Base-by-base conservation (phyloP, 345 rosid species). In the Brassica napus region DNA sequence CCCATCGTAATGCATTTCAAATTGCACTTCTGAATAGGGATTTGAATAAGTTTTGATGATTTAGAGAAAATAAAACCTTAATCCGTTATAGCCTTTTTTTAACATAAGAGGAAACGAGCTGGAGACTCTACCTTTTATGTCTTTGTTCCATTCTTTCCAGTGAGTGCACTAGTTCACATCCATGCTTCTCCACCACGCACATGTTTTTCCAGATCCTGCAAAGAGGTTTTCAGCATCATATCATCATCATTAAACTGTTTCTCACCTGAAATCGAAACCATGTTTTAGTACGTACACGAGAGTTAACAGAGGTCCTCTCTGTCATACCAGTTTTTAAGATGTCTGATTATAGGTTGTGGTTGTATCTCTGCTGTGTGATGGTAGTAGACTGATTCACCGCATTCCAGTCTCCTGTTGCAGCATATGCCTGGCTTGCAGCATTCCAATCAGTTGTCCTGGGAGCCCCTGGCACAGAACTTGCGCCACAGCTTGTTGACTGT, bases 391-490 rank as follows among this genome's bases (percentile, higher is more conserved):
- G 80, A 66, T 81, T 64, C 63, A 65, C 63, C 52, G 21, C 67
- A 63, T 37, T 74, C 79, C 83, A 74, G 6, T 80, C 76, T 78
- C 60, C 77, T 57, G 73, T 9, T 59, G 77, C 73, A 32, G 74
- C 4, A 74, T 80, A 80, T 21, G 77, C 68, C 73, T 23, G 83
- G 68, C 65, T 69, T 58, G 79, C 80, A 65, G 76, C 76, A 63
- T n/a, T 39, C 79, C 79, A 80, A 55, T 70, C 76, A 57, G 73
- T 16, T 64, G 79, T 57, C 68, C 42, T 71, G 0, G 39, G 67
- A 37, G 62, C 61, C 71, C 35, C 68, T 62, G 73, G 68, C n/a
- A 47, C 14, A 59, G 69, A 73, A 67, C 78, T 67, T 80, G 81
- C 34, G 26, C 6, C 15, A 68, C 62, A 60, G 69, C 61, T 55